Evolutionary conservation across 106 monocot genomes (phyloP), one percentile per base, ranked within the genome.

Genomic region (Dioscorea zingiberensis): DNA sequence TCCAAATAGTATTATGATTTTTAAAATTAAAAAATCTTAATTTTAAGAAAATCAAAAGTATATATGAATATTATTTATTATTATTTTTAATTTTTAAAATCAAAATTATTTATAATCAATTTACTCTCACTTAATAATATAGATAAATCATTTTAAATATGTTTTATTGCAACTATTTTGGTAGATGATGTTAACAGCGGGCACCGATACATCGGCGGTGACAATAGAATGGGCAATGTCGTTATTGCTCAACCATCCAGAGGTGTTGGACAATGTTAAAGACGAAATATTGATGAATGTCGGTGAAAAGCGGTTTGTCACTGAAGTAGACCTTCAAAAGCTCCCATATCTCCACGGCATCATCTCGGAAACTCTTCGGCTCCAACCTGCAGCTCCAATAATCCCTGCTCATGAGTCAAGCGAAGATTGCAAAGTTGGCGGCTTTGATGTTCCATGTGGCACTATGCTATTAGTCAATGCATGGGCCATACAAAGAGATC

Each of bases 391-490:
- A 0, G 79, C 49, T 1, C 79, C 79, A 3, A 63, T 74, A 12
- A 48, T 80, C 3, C 9, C 64, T 0, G 74, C 79, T 0, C 79
- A 80, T 21, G 48, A 70, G 24, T 69, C 79, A 12, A 53, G 64
- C 2, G 54, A 65, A 2, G 74, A 80, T 0, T 64, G 69, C 28
- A 19, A 21, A 3, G 48, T 80, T 2, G 57, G 59, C 17, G 74
- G 74, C 47, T 74, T 32, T 27, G 13, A 74, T 45, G 24, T 80
- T 11, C 74, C 74, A 5, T 13, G 21, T 4, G 79, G 69, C 21
- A 74, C 74, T 24, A 80, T 80, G 64, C 58, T 80, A 25, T 27
- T 80, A 28, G 64, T 80, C 0, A 80, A 80, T 13, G 63, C 30
- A 2, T 65, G 53, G 17, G 27, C 51, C 11, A 74, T 80, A 8